These are phyloP conservation scores for Aspergillus oerlinghausenensis DNA, from an alignment of 2,329 filamentous ascomycete species.

Conservation along the genomic window DNA sequence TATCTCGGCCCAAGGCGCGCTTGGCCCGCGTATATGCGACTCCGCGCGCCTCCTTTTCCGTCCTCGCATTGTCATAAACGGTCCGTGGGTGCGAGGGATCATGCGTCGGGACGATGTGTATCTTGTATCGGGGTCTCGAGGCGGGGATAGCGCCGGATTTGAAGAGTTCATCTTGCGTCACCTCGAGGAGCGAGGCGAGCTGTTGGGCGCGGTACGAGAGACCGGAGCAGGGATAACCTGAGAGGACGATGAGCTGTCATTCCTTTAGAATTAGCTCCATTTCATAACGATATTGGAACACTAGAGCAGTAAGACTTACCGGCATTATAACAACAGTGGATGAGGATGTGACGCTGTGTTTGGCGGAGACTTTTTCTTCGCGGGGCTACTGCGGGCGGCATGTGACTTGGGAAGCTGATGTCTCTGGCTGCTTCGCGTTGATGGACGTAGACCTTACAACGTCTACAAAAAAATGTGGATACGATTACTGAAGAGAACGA, in stretches of 20 bases:
- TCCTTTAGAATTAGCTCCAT: background rate
- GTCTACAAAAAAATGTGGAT: background rate
- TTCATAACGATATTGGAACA: background rate
- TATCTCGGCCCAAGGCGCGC: conserved; percentile 52
- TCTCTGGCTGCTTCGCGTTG: background rate
- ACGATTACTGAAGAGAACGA: background rate
- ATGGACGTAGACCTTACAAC: background rate
- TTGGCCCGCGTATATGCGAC: conserved; percentile 60
- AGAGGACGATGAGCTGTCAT: conserved; percentile 55
- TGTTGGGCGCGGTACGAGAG: conserved; percentile 59
- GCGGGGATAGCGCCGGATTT: conserved; percentile 27
- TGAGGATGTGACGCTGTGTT: conserved; percentile 12
- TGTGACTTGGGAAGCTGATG: background rate
- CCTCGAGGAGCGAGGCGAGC: conserved; percentile 49
- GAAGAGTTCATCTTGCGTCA: conserved; percentile 44
- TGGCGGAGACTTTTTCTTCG: conserved; percentile 9
- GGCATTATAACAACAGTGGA: conserved; percentile 22
- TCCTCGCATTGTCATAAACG: conserved; percentile 53
- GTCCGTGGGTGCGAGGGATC: conserved; percentile 42
- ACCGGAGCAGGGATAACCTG: conserved; percentile 60
- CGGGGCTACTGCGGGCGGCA: conserved; percentile 1
- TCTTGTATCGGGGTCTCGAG: conserved; percentile 43
- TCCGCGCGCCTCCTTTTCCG: conserved; percentile 61
- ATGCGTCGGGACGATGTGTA: conserved; percentile 38
- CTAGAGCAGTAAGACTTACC: conserved; percentile 11